These are phyloP conservation scores for Lachnellula hyalina DNA, from an alignment of 2,329 filamentous ascomycete genomes.

Conservation along the genomic window DNA sequence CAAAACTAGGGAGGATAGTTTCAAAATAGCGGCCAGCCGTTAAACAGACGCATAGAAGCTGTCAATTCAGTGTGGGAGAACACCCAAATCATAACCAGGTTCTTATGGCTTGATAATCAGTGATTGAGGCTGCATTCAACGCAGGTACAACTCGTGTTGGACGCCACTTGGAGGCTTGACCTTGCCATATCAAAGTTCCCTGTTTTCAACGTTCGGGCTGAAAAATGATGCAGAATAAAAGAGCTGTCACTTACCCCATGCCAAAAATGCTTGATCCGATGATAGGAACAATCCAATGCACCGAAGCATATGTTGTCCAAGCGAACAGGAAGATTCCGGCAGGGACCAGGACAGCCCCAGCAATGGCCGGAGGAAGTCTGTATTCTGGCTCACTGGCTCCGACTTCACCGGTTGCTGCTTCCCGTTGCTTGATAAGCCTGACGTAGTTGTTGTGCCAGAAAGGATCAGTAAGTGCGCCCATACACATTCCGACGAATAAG, in stretches of 20 bases:
- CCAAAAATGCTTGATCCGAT: conserved; percentile 70
- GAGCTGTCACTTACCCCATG: conserved; percentile 51
- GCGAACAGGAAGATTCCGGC: conserved; percentile 83
- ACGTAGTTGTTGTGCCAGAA: conserved; percentile 59
- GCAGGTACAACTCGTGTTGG: conserved; percentile 18
- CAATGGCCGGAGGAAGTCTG: conserved; percentile 69
- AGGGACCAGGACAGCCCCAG: conserved; percentile 72
- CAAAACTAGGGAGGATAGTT: neutral
- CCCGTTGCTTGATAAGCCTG: conserved; percentile 49
- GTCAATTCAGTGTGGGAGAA: neutral
- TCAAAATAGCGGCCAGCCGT: conserved; percentile 5
- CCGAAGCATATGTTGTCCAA: conserved; percentile 70
- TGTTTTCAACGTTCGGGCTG: conserved; percentile 2
- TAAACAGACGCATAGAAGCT: neutral
- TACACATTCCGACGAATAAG: conserved; percentile 62
- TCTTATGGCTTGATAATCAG: neutral
- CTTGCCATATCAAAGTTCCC: neutral
- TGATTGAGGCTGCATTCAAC: conserved; percentile 11
- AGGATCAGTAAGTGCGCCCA: conserved; percentile 57
- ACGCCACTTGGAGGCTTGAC: conserved; percentile 15
- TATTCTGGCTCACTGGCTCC: conserved; percentile 75
- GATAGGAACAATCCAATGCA: conserved; percentile 74
- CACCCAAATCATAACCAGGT: conserved; percentile 2
- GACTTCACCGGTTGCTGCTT: conserved; percentile 34
- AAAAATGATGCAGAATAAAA: conserved; percentile 14